These are phyloP conservation scores for Trametes elegans DNA, from an alignment of 768 basidiomycete genomes.

Conservation along the genomic window DNA sequence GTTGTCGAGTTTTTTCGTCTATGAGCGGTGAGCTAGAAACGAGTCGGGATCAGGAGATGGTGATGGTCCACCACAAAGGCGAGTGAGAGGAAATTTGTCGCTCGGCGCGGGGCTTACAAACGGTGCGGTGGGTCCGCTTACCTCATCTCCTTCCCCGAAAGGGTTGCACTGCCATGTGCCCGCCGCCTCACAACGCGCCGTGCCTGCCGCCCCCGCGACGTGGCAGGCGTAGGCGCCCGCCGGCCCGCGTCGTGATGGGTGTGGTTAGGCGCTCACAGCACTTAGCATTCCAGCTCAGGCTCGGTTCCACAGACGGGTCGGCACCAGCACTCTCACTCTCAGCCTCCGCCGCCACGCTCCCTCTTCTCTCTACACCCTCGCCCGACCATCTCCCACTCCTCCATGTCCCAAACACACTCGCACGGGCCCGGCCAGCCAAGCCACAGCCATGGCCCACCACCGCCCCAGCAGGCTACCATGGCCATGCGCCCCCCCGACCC, in stretches of 20 bases:
- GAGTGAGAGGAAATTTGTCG: constrained; percentile 28
- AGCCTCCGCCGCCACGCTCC: not conserved
- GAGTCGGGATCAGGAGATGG: constrained; percentile 24
- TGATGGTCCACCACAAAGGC: constrained; percentile 36
- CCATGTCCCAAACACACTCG: constrained; percentile 66
- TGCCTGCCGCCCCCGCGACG: constrained; percentile 12
- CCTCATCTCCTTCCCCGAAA: constrained; percentile 10
- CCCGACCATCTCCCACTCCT: no score
- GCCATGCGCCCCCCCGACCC: constrained; percentile 56
- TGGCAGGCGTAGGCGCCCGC: constrained; percentile 13
- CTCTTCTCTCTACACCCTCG: no score
- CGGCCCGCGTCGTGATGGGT: not conserved
- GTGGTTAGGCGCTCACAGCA: constrained; percentile 1
- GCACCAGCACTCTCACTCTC: not conserved
- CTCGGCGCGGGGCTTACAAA: constrained; percentile 25
- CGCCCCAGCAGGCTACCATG: constrained; percentile 39
- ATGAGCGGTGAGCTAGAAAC: constrained; percentile 29
- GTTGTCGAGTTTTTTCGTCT: constrained; percentile 32
- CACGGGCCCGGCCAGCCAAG: constrained; percentile 57
- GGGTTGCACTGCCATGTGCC: not conserved
- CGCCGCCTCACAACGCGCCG: not conserved
- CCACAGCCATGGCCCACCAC: constrained; percentile 40
- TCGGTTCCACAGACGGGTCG: not conserved
- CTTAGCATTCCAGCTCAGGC: not conserved
- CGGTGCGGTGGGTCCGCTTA: constrained; percentile 10